Evolutionary conservation across 1,139 yeast genomes (phyloP), one percentile per base, ranked within the genome.

Genomic region (Sugiyamaella castrensis): DNA sequence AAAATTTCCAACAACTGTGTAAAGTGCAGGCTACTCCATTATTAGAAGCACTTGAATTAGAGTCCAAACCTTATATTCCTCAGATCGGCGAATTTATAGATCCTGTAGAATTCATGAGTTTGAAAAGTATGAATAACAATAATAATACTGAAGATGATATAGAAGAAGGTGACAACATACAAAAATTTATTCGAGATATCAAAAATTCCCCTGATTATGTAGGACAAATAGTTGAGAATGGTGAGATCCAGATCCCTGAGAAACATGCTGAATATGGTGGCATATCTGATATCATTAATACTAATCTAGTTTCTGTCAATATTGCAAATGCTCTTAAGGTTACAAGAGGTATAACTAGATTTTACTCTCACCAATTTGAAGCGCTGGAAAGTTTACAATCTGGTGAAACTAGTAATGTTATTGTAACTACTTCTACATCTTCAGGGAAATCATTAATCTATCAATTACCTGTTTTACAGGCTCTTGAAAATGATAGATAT

Each of bases 361-460:
- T 92, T 37, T 92, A 89, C 62, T 64, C 79, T 0, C 99, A 92
- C 66, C 99, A 92, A 64, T 80, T 85, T 0, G 77, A 79, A 43
- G 96, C 97, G 0, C 65, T 92, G 6, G 76, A 79, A 49, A 75
- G 81, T 0, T 68, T 88, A 11, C 61, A 73, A 44, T 61, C 68
- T 0, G 79, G 79, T 1, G 13, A 32, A 1, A 24, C n/a, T 15
- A 71, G 75, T 38, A 82, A 91, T 65, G 88, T 89, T 1, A 86
- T 92, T 37, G 82, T 91, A 1, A 84, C 96, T 16, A 94, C 98
- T 0, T 81, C 97, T 0, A 92, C 99, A 0, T 88, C 97, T 1
- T 88, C 97, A 0, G 99, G 99, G 37, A 92, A 92, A 60, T 89
- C 98, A 0, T 71, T 92, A 48, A 85, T 94, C 30, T 92, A 89